Percentiles rank a stretch among this genome's conserved stretches.
phyloP scores from a whole-genome alignment of 148 eudicot species.

The Spergularia marina region DNA sequence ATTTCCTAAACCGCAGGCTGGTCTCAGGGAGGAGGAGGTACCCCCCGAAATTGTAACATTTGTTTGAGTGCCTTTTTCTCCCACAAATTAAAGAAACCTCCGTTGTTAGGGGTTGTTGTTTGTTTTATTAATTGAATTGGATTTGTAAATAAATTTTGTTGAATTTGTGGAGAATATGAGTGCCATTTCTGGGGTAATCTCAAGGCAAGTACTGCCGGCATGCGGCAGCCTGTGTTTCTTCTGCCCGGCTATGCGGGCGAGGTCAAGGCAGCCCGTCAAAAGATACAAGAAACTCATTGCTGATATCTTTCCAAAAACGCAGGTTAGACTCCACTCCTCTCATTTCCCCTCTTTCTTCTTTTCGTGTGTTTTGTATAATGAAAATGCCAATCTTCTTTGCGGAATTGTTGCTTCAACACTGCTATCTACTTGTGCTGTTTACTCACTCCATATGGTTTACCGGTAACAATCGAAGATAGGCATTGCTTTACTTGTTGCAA shows the following conservation, averaged over 20 bases:
- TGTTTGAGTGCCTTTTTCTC: no score
- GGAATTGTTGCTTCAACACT: not conserved
- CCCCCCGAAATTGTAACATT: no score
- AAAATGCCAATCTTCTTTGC: no score
- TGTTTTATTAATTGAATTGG: not conserved
- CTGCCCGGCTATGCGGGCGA: conserved; percentile 77
- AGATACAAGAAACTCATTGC: conserved; percentile 89
- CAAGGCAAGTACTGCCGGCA: conserved; percentile 90
- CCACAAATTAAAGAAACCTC: conserved; percentile 8
- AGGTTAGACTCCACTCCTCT: conserved; percentile 29
- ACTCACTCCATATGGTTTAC: not conserved
- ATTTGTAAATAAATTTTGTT: conserved; percentile 22
- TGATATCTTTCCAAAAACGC: conserved; percentile 75
- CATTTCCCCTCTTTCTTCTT: no score
- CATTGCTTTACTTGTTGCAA: not conserved
- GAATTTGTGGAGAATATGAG: no score
- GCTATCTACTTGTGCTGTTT: not conserved
- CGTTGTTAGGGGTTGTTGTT: not conserved
- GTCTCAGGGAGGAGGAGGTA: conserved; percentile 31
- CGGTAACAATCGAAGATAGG: not conserved
- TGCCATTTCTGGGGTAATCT: conserved; percentile 73
- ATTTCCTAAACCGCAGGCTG: conserved; percentile 49
- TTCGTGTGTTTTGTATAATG: no score
- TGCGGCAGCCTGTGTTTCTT: conserved; percentile 83
- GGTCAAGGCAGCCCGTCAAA: conserved; percentile 99